Percentiles rank a stretch among this genome's conserved stretches.
These are phyloP conservation scores for Scleroderma bovista DNA, from an alignment of 768 basidiomycete species.

Conservation along the genomic window DNA sequence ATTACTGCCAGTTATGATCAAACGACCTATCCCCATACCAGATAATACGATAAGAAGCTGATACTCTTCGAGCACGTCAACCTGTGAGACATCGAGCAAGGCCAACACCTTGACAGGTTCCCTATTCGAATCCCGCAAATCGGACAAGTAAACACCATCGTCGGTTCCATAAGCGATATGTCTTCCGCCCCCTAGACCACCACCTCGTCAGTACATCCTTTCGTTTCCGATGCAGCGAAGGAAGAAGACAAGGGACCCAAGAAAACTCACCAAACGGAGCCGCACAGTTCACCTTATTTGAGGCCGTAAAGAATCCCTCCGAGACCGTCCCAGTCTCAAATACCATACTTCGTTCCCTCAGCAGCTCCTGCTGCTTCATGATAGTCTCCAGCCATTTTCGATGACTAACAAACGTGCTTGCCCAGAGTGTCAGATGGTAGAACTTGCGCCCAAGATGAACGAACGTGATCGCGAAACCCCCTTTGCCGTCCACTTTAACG, in stretches of 20 bases:
- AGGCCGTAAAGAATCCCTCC: conserved; percentile 82
- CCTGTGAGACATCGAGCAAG: conserved; percentile 84
- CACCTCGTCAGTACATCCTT: conserved; percentile 1
- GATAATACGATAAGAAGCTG: conserved; percentile 97
- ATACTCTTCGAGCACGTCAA: conserved; percentile 95
- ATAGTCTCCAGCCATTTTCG: conserved; percentile 95
- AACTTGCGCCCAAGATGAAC: conserved; percentile 89
- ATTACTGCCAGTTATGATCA: not conserved
- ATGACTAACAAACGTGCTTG: conserved; percentile 75
- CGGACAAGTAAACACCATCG: conserved; percentile 93
- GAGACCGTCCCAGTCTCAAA: conserved; percentile 84
- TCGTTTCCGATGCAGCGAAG: not conserved
- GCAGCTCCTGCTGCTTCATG: conserved; percentile 77
- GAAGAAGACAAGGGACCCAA: not conserved
- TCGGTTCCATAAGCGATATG: conserved; percentile 95
- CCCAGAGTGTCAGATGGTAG: conserved; percentile 90
- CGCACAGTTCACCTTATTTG: conserved; percentile 90
- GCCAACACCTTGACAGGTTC: conserved; percentile 90
- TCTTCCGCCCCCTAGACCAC: conserved; percentile 62
- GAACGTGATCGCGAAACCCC: conserved; percentile 89
- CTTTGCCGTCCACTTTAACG: conserved; percentile 60
- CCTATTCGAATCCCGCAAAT: conserved; percentile 67
- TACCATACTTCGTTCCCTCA: conserved; percentile 78
- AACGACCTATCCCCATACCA: conserved; percentile 42
- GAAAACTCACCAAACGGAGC: conserved; percentile 72